A percentile compares a stretch with the other conserved stretches of the same genome.
Conservation (phyloP, 805 yeast species). For the Phaffomyces opuntiae region DNA sequence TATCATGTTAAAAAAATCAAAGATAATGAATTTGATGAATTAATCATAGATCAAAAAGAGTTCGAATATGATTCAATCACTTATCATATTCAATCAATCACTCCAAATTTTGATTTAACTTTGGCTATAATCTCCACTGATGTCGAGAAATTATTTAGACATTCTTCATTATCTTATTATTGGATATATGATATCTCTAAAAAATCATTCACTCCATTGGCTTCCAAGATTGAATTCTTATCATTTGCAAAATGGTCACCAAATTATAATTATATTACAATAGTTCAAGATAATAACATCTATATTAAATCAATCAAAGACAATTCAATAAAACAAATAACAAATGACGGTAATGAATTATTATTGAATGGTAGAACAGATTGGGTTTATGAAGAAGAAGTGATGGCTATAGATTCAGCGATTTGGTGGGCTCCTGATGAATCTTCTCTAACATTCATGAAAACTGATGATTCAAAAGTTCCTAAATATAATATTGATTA, state of each 20-base stretch:
- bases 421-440: conserved; percentile 87
- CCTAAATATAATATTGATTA: conserved; percentile 68
- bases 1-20: conserved; percentile 13
- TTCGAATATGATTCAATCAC: conserved; percentile 9
- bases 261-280: conserved; percentile 54
- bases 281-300: conserved; percentile 59
- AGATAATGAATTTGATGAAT: conserved; percentile 7
- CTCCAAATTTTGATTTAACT: conserved; percentile 20
- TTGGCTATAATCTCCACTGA: conserved; percentile 48
- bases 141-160: conserved; percentile 45
- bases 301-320: conserved; percentile 38
- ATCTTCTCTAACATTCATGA: conserved; percentile 50
- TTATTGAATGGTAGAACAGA: conserved; percentile 82
- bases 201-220: conserved; percentile 21
- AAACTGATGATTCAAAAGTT: conserved; percentile 66
- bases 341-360: conserved; percentile 60
- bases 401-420: conserved; percentile 58
- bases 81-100: conserved; percentile 8
- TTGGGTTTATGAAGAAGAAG: conserved; percentile 95
- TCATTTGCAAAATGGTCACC: conserved; percentile 68
- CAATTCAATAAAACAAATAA: conserved; percentile 33
- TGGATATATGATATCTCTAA: conserved; percentile 32
- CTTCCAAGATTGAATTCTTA: conserved; percentile 21
- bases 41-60: not conserved
- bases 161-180: conserved; percentile 35